phyloP scores from a whole-genome alignment of 345 rosid genomes.

The Salix koriyanagi region DNA sequence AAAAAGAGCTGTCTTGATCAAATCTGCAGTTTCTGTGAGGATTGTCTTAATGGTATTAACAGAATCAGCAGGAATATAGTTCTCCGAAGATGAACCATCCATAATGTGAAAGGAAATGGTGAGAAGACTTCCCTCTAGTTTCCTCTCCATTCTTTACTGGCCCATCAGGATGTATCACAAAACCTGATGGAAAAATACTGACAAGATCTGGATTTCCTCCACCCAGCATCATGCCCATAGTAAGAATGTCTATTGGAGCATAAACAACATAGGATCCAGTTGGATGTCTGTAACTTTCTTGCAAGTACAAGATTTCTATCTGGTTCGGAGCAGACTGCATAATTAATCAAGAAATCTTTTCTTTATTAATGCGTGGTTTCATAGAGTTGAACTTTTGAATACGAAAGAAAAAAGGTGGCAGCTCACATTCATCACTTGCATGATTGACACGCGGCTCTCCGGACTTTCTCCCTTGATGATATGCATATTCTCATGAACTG shows the following conservation, averaged over 20 bases:
- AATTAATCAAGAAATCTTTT: background rate
- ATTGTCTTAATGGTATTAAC: constrained; percentile 2
- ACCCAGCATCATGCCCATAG: constrained; percentile 21
- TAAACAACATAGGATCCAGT: constrained; percentile 32
- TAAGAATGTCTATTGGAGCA: constrained; percentile 30
- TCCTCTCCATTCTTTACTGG: background rate
- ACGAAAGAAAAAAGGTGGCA: background rate
- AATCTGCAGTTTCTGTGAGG: background rate
- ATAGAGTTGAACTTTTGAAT: background rate
- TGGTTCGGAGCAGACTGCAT: constrained; percentile 16
- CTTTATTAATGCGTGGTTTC: background rate
- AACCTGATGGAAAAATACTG: constrained; percentile 38
- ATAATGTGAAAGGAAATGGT: constrained; percentile 26
- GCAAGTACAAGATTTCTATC: constrained; percentile 25
- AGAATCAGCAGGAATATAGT: constrained; percentile 10
- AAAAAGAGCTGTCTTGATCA: constrained; percentile 13
- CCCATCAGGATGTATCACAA: constrained; percentile 36
- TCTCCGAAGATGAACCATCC: constrained; percentile 2
- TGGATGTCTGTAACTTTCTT: constrained; percentile 32
- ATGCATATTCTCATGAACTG: constrained; percentile 21
- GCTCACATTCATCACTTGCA: constrained; percentile 35
- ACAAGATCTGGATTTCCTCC: constrained; percentile 29
- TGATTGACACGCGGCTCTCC: constrained; percentile 25
- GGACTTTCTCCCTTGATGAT: constrained; percentile 23
- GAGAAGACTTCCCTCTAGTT: constrained; percentile 31